phyloP scores from a whole-genome alignment of 331 rosid species.

The Acacia concinna region DNA sequence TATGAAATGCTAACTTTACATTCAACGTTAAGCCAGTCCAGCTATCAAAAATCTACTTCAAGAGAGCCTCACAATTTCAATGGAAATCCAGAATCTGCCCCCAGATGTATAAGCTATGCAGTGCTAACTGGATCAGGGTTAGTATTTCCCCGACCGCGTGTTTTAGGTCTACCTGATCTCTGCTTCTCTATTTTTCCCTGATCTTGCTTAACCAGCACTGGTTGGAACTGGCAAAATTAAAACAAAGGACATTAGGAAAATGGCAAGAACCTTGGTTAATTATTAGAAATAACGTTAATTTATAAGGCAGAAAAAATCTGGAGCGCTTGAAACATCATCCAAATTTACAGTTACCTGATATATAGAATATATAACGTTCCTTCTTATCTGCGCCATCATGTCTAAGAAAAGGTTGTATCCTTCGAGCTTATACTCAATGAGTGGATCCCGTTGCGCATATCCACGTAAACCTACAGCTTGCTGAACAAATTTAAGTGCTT shows the following conservation, averaged over 20 bases:
- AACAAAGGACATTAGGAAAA: background rate
- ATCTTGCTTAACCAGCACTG: constrained; percentile 78
- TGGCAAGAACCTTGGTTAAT: background rate
- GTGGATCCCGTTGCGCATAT: constrained; percentile 94
- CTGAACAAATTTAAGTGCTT: constrained; percentile 89
- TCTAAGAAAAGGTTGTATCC: constrained; percentile 98
- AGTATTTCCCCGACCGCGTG: constrained; percentile 39
- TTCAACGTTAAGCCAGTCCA: background rate
- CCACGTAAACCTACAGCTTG: constrained; percentile 96
- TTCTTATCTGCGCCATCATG: constrained; percentile 97
- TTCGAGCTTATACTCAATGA: constrained; percentile 94
- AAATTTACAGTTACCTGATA: constrained; percentile 60
- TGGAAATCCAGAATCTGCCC: constrained; percentile 7
- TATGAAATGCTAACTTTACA: background rate
- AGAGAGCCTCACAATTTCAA: constrained; percentile 8
- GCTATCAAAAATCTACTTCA: constrained; percentile 20
- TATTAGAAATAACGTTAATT: background rate
- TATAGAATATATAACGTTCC: constrained; percentile 93
- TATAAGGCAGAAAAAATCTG: background rate
- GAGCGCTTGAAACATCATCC: background rate
- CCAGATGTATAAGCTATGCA: constrained; percentile 54
- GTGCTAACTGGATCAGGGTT: constrained; percentile 55
- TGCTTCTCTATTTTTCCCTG: constrained; percentile 42
- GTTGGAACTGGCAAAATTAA: constrained; percentile 68
- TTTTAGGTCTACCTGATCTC: constrained; percentile 47